Evolutionary conservation across 2,329 filamentous ascomycete genomes (phyloP).

Genomic region (Botryotinia globosa): DNA sequence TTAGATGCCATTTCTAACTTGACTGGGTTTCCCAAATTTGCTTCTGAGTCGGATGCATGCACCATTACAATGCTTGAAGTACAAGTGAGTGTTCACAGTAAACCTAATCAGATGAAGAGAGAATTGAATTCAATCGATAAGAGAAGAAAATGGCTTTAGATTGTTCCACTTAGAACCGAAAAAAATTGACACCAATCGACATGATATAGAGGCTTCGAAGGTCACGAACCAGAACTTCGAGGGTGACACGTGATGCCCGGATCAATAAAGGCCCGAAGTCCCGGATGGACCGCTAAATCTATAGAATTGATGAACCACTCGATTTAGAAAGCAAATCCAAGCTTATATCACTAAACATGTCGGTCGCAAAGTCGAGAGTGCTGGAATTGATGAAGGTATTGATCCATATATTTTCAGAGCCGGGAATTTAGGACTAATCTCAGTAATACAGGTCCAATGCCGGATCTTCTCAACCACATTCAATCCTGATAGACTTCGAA

Average conservation of each 20-base stretch:
- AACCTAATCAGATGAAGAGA: neutral
- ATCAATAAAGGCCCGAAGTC: neutral
- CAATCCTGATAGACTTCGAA: conserved; percentile 78
- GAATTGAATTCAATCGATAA: neutral
- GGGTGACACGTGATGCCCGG: neutral
- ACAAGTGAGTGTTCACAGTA: neutral
- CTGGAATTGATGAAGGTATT: conserved; percentile 76
- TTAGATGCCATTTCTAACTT: conserved; percentile 9
- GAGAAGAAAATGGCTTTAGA: neutral
- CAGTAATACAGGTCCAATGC: conserved; percentile 71
- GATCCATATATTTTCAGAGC: neutral
- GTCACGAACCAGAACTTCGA: neutral
- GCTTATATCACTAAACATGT: conserved; percentile 48
- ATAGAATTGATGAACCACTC: neutral
- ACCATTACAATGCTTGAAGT: neutral
- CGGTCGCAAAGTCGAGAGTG: conserved; percentile 59
- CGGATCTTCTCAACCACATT: conserved; percentile 86
- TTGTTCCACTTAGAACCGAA: neutral
- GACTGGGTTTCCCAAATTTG: neutral
- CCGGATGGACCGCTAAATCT: neutral
- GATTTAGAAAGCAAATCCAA: neutral
- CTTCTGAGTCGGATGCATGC: neutral
- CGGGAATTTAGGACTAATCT: neutral
- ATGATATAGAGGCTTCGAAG: neutral
- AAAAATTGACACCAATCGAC: neutral